Percentiles rank a stretch among this genome's conserved stretches.
phyloP scores from a whole-genome alignment of 1,284 basidiomycete species.

The Leccinum idahoense region DNA sequence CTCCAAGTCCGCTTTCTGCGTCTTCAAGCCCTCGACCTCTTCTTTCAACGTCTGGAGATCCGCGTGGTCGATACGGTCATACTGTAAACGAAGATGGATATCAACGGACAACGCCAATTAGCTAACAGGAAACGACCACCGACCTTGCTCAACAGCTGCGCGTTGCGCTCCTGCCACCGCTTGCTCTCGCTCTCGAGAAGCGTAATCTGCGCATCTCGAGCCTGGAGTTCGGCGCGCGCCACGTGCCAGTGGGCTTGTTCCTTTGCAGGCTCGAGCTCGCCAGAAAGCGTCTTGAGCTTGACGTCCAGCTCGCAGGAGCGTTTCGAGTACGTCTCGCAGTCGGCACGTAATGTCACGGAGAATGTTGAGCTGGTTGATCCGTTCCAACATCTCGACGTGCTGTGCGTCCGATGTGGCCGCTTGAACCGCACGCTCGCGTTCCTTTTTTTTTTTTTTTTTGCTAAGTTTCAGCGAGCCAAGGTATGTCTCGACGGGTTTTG shows the following conservation, averaged over 20 bases:
- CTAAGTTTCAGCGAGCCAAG: not conserved
- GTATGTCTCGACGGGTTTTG: not conserved
- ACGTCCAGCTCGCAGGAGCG: slow-evolving; percentile 62
- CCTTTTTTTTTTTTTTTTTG: slow-evolving; percentile 37
- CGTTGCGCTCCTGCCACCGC: slow-evolving; percentile 82
- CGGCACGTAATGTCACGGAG: slow-evolving; percentile 74
- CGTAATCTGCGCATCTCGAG: slow-evolving; percentile 63
- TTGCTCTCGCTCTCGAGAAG: slow-evolving; percentile 76
- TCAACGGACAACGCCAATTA: not conserved
- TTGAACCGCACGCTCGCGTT: slow-evolving; percentile 71
- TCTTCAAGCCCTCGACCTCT: slow-evolving; percentile 56
- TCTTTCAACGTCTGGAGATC: slow-evolving; percentile 81
- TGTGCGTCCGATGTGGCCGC: slow-evolving; percentile 70
- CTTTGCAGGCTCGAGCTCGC: slow-evolving; percentile 72
- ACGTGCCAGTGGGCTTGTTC: slow-evolving; percentile 67
- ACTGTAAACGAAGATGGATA: slow-evolving; percentile 37
- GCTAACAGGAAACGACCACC: not conserved
- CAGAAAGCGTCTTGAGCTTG: slow-evolving; percentile 54
- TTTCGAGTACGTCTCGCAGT: slow-evolving; percentile 64
- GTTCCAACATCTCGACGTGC: slow-evolving; percentile 80
- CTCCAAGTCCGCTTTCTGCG: slow-evolving; percentile 38
- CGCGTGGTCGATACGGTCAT: slow-evolving; percentile 84
- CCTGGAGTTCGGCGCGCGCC: slow-evolving; percentile 71
- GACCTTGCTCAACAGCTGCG: slow-evolving; percentile 77
- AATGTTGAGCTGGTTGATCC: slow-evolving; percentile 84